A percentile compares a stretch with the other conserved stretches of the same genome.
Evolutionary conservation across 2,329 filamentous ascomycete species (phyloP).

Genomic region (Exophiala sideris): DNA sequence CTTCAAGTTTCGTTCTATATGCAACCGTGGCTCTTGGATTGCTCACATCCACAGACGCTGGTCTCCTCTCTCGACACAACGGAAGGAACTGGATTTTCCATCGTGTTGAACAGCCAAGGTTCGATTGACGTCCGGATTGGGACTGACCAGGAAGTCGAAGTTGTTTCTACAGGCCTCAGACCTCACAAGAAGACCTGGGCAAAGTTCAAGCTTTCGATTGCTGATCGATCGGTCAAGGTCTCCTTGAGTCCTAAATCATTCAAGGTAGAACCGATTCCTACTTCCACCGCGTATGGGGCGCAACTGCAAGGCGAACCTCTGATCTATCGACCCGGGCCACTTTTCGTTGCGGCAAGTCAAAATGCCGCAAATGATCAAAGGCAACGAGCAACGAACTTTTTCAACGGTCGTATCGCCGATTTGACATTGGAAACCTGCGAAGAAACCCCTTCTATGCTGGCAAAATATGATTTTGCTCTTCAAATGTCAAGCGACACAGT

Average conservation of each 20-base stretch:
- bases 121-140: constrained; percentile 13
- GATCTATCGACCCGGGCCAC: neutral
- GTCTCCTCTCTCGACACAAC: constrained; percentile 14
- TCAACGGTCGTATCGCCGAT: constrained; percentile 21
- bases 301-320: neutral
- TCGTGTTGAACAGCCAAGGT: constrained; percentile 8
- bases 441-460: neutral
- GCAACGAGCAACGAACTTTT: constrained; percentile 8
- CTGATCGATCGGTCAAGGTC: neutral
- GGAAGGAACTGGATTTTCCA: constrained; percentile 11
- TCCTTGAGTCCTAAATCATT: constrained; percentile 3
- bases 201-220: constrained; percentile 4
- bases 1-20: constrained; percentile 14
- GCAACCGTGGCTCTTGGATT: constrained; percentile 7
- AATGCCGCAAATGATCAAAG: neutral
- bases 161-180: constrained; percentile 6
- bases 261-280: constrained; percentile 2
- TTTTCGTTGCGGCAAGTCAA: constrained; percentile 9
- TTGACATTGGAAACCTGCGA: neutral
- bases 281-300: neutral
- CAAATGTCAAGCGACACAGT: constrained; percentile 23
- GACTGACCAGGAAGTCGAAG: constrained; percentile 4
- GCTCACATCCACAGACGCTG: constrained; percentile 10
- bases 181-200: constrained; percentile 7
- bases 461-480: constrained; percentile 11